Conservation (phyloP, 192 early-diverging fungal species). For the Backusella parvicylindrica region DNA sequence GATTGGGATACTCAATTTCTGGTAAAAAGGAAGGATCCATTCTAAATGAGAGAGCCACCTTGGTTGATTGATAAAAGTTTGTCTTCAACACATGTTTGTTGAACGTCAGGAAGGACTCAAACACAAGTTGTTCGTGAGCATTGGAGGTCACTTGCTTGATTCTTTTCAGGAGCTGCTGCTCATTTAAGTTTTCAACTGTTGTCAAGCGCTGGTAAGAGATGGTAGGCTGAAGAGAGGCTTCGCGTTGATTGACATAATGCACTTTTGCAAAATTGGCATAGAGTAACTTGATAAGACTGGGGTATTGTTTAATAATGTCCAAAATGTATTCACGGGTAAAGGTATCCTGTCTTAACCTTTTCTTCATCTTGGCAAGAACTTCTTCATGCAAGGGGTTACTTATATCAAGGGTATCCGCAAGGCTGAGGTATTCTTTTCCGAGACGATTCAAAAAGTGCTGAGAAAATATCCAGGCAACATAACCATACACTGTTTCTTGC, state of each 20-base stretch:
- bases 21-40: slow-evolving; percentile 92
- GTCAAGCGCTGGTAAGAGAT: slow-evolving; percentile 90
- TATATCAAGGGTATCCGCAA: slow-evolving; percentile 79
- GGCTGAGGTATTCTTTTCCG: slow-evolving; percentile 87
- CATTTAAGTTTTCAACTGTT: slow-evolving; percentile 66
- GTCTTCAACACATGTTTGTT: slow-evolving; percentile 98
- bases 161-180: slow-evolving; percentile 86
- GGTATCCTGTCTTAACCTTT: slow-evolving; percentile 93
- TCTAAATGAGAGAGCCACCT: slow-evolving; percentile 98
- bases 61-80: slow-evolving; percentile 99
- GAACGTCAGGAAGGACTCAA: slow-evolving; percentile 93
- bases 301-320: slow-evolving; percentile 94
- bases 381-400: slow-evolving; percentile 84
- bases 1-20: slow-evolving; percentile 89
- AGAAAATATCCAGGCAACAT: slow-evolving; percentile 96
- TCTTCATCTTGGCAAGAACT: slow-evolving; percentile 97
- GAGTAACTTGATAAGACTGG: slow-evolving; percentile 87
- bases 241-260: slow-evolving; percentile 85
- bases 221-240: slow-evolving; percentile 54
- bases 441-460: slow-evolving; percentile 99
- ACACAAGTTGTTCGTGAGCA: slow-evolving; percentile 91
- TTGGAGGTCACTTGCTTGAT: slow-evolving; percentile 90
- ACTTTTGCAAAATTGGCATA: slow-evolving; percentile 94
- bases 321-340: slow-evolving; percentile 98
- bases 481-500: slow-evolving; percentile 95